phyloP scores from a whole-genome alignment of 73 alveolate species.

The Tetrahymena thermophila region DNA sequence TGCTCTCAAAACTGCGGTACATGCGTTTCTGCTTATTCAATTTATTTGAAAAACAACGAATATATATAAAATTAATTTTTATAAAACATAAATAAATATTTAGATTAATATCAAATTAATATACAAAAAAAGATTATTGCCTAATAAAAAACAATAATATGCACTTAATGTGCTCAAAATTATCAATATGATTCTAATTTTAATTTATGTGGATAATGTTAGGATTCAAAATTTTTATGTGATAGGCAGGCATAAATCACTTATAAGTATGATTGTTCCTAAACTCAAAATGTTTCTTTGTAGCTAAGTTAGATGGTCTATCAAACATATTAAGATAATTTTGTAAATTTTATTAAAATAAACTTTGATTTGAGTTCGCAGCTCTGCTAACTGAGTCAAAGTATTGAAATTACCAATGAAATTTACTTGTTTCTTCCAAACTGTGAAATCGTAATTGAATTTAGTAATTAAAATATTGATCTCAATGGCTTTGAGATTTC shows the following conservation, averaged over 20 bases:
- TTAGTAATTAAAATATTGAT: neutral
- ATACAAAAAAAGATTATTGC: neutral
- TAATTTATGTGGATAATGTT: neutral
- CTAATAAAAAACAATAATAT: neutral
- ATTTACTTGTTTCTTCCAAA: neutral
- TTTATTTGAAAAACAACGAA: neutral
- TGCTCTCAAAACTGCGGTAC: neutral
- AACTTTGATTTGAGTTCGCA: neutral
- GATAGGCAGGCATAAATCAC: neutral
- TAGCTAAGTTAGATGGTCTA: neutral
- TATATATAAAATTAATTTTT: neutral
- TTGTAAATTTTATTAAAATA: neutral
- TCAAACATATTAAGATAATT: neutral
- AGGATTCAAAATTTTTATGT: neutral
- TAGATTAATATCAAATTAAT: neutral
- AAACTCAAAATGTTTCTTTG: neutral
- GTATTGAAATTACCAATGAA: neutral
- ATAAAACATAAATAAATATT: neutral
- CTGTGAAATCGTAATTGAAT: neutral
- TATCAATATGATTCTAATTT: neutral
- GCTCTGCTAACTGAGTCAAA: neutral
- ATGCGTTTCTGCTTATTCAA: neutral
- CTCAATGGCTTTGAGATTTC: neutral
- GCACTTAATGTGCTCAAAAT: neutral
- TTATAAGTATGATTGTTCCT: neutral